Base-by-base conservation (phyloP, 1,139 yeast genomes). In the Spathaspora sp. region DNA sequence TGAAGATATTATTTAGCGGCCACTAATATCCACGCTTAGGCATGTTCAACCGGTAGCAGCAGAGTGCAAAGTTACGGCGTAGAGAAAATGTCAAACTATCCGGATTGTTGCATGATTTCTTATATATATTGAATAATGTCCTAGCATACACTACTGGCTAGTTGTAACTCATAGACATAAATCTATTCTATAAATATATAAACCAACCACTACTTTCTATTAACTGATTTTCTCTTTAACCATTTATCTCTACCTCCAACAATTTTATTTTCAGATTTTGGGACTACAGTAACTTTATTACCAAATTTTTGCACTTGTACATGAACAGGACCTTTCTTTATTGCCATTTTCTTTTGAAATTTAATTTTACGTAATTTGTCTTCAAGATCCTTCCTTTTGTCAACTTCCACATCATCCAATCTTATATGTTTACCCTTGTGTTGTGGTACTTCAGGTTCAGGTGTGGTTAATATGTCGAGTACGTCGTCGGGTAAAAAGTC, bases 221-320 rank as follows among this genome's bases (percentile, higher is more conserved):
- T 61, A 46, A 82, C 61, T 17, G 82, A 67, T 55, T 75, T 81
- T 59, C 89, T 75, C 54, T 74, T 76, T 52, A 84, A 65, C 89
- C 89, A 84, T 55, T 78, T 77, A 45, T 77, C 78, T 58, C 73
- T 80, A 26, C 74, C 65, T 42, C 63, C 68, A 44, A 76, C 60
- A 10, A 76, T 67, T 39, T 65, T 61, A 18, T 63, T 58, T 48
- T 76, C 81, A 39, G 76, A 74, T 39, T 67, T 67, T 8, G 85
- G 86, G 3, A 75, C 80, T 7, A 65, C 56, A 46, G 64, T 70
- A 46, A 59, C 61, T 42, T 63, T 60, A 43, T 51, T 54, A 11
- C 49, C 47, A 42, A 57, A 52, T 37, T 54, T 58, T 49, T 73
- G 68, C 23, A 77, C 79, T 55, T 67, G 70, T 15, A 81, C 86